These are phyloP conservation scores for Brassica incana DNA, from an alignment of 345 rosid species.

Conservation along the genomic window DNA sequence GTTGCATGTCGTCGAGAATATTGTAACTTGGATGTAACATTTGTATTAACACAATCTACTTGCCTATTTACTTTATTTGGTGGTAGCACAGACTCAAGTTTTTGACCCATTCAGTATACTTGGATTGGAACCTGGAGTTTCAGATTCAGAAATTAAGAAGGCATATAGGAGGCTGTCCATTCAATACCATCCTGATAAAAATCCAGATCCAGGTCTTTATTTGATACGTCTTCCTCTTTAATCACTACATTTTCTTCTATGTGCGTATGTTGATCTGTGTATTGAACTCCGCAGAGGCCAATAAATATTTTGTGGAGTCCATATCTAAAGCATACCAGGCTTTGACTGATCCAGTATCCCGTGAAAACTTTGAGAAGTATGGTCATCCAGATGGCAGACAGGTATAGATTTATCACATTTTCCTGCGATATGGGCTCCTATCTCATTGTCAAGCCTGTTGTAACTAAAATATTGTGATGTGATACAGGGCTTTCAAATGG, in stretches of 20 bases:
- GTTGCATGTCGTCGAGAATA: conserved; percentile 8
- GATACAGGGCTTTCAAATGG: conserved; percentile 97
- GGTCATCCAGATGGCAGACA: conserved; percentile 99
- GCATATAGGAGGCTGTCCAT: conserved; percentile 88
- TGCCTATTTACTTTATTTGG: conserved; percentile 15
- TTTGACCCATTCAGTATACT: conserved; percentile 92
- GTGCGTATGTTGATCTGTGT: conserved; percentile 11
- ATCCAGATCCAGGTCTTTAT: conserved; percentile 90
- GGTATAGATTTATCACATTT: conserved; percentile 44
- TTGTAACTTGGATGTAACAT: conserved; percentile 4
- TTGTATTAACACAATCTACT: conserved; percentile 3
- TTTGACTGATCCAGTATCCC: conserved; percentile 86
- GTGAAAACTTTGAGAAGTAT: conserved; percentile 96
- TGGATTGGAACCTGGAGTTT: conserved; percentile 78
- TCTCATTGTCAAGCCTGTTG: conserved; percentile 11
- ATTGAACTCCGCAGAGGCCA: conserved; percentile 60
- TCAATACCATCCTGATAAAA: conserved; percentile 97
- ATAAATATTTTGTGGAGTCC: conserved; percentile 80
- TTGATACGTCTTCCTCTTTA: not conserved
- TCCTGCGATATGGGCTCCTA: conserved; percentile 4
- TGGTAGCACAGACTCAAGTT: conserved; percentile 61
- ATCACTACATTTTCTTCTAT: conserved; percentile 7
- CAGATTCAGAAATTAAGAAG: conserved; percentile 88
- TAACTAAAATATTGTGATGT: conserved; percentile 27
- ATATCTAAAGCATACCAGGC: conserved; percentile 98